These are phyloP conservation scores for Papiliotrema laurentii DNA, from an alignment of 1,284 basidiomycete species.

Conservation along the genomic window DNA sequence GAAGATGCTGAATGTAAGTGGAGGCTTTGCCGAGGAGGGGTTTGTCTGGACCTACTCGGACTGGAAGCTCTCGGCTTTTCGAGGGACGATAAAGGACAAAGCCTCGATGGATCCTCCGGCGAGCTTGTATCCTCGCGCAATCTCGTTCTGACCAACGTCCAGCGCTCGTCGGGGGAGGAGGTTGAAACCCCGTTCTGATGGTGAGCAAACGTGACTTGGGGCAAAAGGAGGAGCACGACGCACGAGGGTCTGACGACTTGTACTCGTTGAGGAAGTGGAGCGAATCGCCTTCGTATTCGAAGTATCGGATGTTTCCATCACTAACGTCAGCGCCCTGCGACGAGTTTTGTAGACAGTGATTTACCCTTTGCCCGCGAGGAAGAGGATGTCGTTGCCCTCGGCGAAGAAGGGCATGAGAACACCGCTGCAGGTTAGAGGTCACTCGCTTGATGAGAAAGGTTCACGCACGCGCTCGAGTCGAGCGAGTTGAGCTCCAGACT, in stretches of 20 bases:
- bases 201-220: neutral
- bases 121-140: constrained; percentile 91
- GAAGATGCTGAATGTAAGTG: constrained; percentile 64
- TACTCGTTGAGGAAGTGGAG: constrained; percentile 77
- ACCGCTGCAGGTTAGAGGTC: constrained; percentile 50
- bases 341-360: constrained; percentile 23
- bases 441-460: neutral
- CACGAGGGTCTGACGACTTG: constrained; percentile 75
- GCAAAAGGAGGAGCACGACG: constrained; percentile 8
- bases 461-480: constrained; percentile 67
- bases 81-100: constrained; percentile 87
- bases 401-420: constrained; percentile 97
- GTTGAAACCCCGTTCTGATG: constrained; percentile 81
- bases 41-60: constrained; percentile 33
- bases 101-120: constrained; percentile 72
- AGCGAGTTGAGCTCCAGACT: constrained; percentile 72
- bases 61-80: constrained; percentile 57
- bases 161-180: constrained; percentile 89
- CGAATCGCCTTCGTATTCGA: constrained; percentile 85
- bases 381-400: constrained; percentile 84
- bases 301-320: constrained; percentile 92
- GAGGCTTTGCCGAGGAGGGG: neutral
- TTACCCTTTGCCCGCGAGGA: constrained; percentile 66
- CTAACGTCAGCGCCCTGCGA: constrained; percentile 45
- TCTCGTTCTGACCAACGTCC: constrained; percentile 86